Base-by-base conservation (phyloP, 148 eudicot genomes). In the Rhododendron kiyosumense region DNA sequence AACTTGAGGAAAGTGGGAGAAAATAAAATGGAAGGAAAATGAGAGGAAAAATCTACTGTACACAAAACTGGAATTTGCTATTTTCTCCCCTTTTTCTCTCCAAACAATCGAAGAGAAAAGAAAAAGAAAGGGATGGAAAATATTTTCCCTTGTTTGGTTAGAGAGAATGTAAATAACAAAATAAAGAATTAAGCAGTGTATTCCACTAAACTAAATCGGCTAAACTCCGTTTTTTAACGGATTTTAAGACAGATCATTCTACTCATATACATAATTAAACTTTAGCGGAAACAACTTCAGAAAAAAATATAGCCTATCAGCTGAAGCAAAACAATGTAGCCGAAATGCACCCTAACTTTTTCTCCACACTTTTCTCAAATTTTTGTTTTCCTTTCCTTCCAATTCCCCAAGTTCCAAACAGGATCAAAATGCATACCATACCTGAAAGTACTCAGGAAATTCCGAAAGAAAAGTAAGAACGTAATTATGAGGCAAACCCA, bases 401-500 rank as follows among this genome's bases (percentile, higher is more conserved):
- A 5, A 1, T 59, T 22, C n/a, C 65, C 65, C 24, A 17, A 59
- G 65, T 59, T 6, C 65, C 9, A 59, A 59, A 59, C 65, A 59
- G 3, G 38, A 2, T 67, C 74, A 26, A 71, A 71, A 71, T 32
- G 20, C 18, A 71, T 32, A 71, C 38, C 36, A 5, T 71, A 71
- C 76, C 76, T 89, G 89, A 90, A 95, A 95, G 78, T 88, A 91
- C 24, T 95, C 96, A 0, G 97, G 97, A 89, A 85, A 95, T 51
- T 88, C 91, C 0, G 93, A 90, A 67, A 92, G 88, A 15, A 95
- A 67, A 4, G 90, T 89, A 41, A 90, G 87, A 45, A 90, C 63
- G 81, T 87, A 94, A 89, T 93, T 87, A 38, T 87, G 85, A 15
- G 97, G 95, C 90, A 95, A 52, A 59, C 98, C 97, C 84, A 95